Base-by-base conservation (phyloP, 2,329 filamentous ascomycete species). In the Fusarium sp. region DNA sequence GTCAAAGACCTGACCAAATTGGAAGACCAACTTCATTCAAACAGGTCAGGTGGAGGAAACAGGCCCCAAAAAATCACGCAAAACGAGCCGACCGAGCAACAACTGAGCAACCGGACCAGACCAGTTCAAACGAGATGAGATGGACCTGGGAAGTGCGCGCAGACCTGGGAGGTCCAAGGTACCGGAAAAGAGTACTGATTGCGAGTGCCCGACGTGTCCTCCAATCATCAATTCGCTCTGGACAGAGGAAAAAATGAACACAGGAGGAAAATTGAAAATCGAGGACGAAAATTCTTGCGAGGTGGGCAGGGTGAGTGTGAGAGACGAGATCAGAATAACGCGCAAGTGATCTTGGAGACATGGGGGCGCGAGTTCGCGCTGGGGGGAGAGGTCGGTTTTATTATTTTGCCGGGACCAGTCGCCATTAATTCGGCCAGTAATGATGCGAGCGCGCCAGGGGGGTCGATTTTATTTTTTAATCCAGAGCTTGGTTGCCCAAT, bases 391-490 rank as follows among this genome's bases (percentile, higher is more conserved):
- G 61, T 58, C 56, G 68, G 61, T 73, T 75, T 73, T 74, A 74
- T 75, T 70, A 66, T 68, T 73, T 61, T 45, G 65, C 59, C 55
- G 18, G 36, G 56, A 22, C 26, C 26, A 28, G 26, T 28, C 6
- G 38, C 20, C 24, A 44, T 36, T 44, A 22, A 15, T 40, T 22
- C 33, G 42, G 40, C 18, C 31, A 57, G 26, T 20, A 63, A 43
- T 69, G 66, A 67, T 67, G 59, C 46, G 45, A 63, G 52, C 33
- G 68, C 60, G 59, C 58, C 64, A 72, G 18, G 72, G 72, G 68
- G 69, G 62, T 40, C 55, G 55, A 49, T 48, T 56, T 63, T 66
- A 72, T 72, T 75, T 78, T 69, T 76, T 76, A 58, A 67, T 74
- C 69, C 63, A 58, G n/a, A 50, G 33, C 52, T 57, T 56, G 38